A percentile compares a stretch with the other conserved stretches of the same genome.
These are phyloP conservation scores for Brassica hybrid DNA, from an alignment of 441 rosid species.

Conservation along the genomic window DNA sequence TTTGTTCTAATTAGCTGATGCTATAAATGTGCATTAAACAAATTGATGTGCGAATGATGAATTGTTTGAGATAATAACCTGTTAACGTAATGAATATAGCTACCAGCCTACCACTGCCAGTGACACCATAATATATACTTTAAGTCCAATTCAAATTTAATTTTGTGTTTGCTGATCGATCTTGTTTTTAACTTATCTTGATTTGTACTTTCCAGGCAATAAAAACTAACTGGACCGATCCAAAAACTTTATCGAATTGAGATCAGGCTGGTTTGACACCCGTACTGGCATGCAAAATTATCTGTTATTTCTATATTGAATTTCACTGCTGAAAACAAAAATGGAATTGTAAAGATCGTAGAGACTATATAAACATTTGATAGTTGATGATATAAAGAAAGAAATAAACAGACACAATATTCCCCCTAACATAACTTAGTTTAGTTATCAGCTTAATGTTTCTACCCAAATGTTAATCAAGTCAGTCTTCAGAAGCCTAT, in stretches of 20 bases:
- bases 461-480: not conserved
- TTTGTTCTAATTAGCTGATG: not conserved
- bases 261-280: conserved; percentile 25
- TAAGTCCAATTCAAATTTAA: not conserved
- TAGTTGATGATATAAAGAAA: too few species aligned
- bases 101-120: too few species aligned
- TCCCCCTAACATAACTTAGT: too few species aligned
- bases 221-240: conserved; percentile 23
- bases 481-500: conserved; percentile 17
- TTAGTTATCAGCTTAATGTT: too few species aligned
- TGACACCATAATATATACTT: not conserved
- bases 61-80: too few species aligned
- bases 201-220: conserved; percentile 4
- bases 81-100: too few species aligned
- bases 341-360: conserved; percentile 20
- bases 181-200: not conserved
- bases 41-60: not conserved
- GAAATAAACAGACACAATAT: too few species aligned
- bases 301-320: not conserved
- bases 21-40: conserved; percentile 1
- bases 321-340: not conserved
- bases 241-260: not conserved
- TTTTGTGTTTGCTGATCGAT: not conserved
- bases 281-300: conserved; percentile 37
- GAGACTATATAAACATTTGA: not conserved